phyloP scores from a whole-genome alignment of 306 rosid genomes.

The Lupinus albus region DNA sequence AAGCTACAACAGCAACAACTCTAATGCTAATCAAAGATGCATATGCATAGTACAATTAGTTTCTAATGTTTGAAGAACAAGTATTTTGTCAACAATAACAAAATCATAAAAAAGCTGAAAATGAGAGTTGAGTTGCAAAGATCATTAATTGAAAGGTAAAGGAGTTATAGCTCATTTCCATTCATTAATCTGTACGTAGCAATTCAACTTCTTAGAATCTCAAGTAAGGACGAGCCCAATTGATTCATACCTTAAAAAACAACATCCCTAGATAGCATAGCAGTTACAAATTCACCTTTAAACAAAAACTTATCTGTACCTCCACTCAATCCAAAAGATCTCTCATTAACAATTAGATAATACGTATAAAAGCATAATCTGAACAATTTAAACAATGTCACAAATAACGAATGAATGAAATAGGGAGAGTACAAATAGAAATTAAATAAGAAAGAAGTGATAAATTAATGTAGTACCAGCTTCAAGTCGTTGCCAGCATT shows the following conservation, averaged over 20 bases:
- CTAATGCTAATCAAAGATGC: slow-evolving; percentile 11
- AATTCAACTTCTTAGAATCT: neutral
- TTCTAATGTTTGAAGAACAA: neutral
- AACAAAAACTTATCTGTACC: neutral
- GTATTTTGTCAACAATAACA: neutral
- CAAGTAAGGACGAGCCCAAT: neutral
- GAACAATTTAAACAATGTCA: slow-evolving; percentile 15
- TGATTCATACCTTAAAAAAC: neutral
- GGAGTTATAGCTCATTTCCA: too few species aligned
- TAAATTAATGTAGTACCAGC: slow-evolving; percentile 54
- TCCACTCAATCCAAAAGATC: neutral
- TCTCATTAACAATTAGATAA: neutral
- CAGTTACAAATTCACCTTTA: neutral
- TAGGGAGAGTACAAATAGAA: neutral
- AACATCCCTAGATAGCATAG: neutral
- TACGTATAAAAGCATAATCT: neutral
- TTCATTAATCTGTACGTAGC: too few species aligned
- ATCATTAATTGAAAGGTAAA: too few species aligned
- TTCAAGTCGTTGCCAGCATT: slow-evolving; percentile 69
- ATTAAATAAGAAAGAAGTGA: neutral
- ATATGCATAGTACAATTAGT: slow-evolving; percentile 28
- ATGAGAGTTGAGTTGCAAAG: too few species aligned
- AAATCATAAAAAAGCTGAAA: neutral
- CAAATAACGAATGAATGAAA: neutral
- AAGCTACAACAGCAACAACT: slow-evolving; percentile 53